Conservation (phyloP, 1,139 yeast genomes). For the Sugiyamaella castrensis region DNA sequence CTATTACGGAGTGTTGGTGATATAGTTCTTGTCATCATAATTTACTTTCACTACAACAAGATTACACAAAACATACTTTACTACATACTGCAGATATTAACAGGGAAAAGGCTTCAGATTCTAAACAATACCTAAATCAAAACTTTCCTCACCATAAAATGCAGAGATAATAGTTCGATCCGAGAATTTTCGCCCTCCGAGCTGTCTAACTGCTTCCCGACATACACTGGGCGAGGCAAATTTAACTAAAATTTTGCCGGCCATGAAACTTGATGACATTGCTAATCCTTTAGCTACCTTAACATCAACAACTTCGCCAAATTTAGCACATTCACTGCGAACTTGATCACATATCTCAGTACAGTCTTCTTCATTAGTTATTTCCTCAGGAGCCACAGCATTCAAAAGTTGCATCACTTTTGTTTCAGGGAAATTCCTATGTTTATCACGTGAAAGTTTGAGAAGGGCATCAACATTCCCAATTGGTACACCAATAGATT, state of each 20-base stretch:
- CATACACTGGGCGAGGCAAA: conserved; percentile 56
- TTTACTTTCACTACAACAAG: no score
- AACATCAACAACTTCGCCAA: conserved; percentile 54
- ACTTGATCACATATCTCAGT: conserved; percentile 55
- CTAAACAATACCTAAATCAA: conserved; percentile 35
- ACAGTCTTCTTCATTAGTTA: conserved; percentile 50
- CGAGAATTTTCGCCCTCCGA: conserved; percentile 67
- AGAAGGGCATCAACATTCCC: conserved; percentile 28
- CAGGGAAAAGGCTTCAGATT: no score
- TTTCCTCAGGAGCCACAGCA: conserved; percentile 60
- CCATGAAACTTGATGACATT: conserved; percentile 43
- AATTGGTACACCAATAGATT: conserved; percentile 29
- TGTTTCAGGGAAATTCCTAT: conserved; percentile 30
- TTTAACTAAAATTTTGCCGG: conserved; percentile 71
- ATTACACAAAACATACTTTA: no score
- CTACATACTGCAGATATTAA: no score
- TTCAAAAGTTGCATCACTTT: conserved; percentile 65
- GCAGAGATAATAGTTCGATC: conserved; percentile 70
- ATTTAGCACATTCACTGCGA: conserved; percentile 47
- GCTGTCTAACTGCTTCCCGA: conserved; percentile 53
- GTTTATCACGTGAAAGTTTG: conserved; percentile 19
- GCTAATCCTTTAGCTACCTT: conserved; percentile 55
- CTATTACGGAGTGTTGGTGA: no score
- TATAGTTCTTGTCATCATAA: no score
- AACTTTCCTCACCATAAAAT: conserved; percentile 58